Percentiles rank a stretch among this genome's conserved stretches.
These are phyloP conservation scores for Coniochaeta prunicola DNA, from an alignment of 2,329 filamentous ascomycete genomes.

Conservation along the genomic window DNA sequence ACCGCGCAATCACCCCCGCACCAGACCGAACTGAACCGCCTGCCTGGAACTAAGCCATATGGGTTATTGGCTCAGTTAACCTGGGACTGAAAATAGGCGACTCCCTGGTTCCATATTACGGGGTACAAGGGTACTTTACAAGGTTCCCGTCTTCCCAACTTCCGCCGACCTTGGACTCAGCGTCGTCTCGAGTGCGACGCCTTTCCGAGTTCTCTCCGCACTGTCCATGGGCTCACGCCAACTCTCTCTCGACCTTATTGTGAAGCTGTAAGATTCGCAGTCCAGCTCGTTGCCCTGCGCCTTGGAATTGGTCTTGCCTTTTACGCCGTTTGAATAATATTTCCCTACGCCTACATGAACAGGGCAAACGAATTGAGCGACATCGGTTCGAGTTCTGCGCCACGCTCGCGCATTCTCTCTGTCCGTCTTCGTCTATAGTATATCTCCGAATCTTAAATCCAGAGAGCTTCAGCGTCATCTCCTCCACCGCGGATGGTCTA, in stretches of 20 bases:
- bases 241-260: not conserved
- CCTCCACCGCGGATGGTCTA: not conserved
- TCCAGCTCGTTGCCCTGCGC: not conserved
- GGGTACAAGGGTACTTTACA: not conserved
- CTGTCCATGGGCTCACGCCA: not conserved
- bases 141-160: not conserved
- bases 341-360: not conserved
- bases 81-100: not conserved
- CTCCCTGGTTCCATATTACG: not conserved
- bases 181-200: not conserved
- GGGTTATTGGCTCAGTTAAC: not conserved
- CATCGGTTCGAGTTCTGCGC: not conserved
- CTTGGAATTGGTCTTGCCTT: not conserved
- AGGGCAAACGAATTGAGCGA: not conserved
- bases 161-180: not conserved
- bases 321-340: not conserved
- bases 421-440: not conserved
- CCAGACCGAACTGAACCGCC: not conserved
- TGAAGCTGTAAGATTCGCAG: not conserved
- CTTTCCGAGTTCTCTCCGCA: not conserved
- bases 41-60: not conserved
- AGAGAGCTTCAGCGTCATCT: not conserved
- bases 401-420: not conserved
- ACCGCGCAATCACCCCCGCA: conserved; percentile 1
- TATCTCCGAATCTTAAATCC: not conserved